Base-by-base conservation (phyloP, 202 grass and related monocot genomes). In the Zoysia matrella region DNA sequence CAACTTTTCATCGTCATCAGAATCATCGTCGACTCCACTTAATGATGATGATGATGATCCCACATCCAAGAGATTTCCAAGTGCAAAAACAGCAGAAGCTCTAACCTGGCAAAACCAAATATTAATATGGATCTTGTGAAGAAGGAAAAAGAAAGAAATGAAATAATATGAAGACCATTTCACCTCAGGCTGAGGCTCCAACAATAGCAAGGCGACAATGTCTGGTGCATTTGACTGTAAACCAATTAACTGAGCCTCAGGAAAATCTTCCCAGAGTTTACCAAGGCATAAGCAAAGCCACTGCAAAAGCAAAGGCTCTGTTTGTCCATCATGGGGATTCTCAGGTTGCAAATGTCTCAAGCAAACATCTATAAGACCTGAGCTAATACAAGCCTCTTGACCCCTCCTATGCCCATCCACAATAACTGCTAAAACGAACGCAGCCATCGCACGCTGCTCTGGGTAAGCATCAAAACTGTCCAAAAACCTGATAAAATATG, bases 241-340 rank as follows among this genome's bases (percentile, higher is more conserved):
- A 80, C 89, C 87, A 67, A 89, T 78, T 70, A 96, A 53, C 75
- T 93, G 96, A 65, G 87, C 87, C 67, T 99, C 89, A 18, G 89
- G 87, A 66, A 90, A 99, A 88, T 96, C 96, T 81, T 99, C 96
- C 96, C 96, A 99, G 8, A 99, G 81, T 89, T 99, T 99, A 51
- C 30, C 30, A 36, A 36, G 30, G 30, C 30, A 36, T 36, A 36
- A 36, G 30, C 30, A 36, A 36, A 36, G 30, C 30, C 30, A 36
- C 30, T 36, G 30, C 30, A 36, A 36, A 36, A 36, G 30, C 30
- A 36, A 36, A 93, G 93, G 22, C 60, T 99, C 96, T 52, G 89
- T 79, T 54, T 93, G 91, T 69, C 54, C 77, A 79, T 92, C 87
- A 87, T 86, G 74, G 48, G 90, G 80, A 80, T 78, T 91, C n/a